Evolutionary conservation across 345 rosid species (phyloP).

Genomic region (Carallia pectinifolia): DNA sequence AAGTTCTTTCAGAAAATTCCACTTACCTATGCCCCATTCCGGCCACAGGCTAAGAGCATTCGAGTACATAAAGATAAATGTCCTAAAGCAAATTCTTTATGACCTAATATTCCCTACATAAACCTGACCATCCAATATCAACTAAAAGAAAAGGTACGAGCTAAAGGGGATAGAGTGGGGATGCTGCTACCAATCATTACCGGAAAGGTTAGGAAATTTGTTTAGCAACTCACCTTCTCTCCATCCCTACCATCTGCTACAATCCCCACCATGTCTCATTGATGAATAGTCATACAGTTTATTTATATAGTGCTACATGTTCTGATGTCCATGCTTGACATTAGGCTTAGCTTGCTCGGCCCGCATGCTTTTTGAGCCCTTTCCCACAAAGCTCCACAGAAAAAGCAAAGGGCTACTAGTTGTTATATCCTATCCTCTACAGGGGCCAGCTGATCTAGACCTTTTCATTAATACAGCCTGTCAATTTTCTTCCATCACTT

Average conservation of each 20-base stretch:
- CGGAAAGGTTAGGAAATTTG: background rate
- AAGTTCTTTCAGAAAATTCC: background rate
- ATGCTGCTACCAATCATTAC: constrained; percentile 1
- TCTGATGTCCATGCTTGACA: background rate
- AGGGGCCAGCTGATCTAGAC: background rate
- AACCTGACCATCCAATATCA: background rate
- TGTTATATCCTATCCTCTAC: background rate
- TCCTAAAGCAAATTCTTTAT: background rate
- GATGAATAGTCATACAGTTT: constrained; percentile 1
- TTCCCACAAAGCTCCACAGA: constrained; percentile 1
- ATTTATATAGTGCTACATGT: background rate
- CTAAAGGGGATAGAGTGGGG: background rate
- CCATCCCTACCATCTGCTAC: constrained; percentile 2
- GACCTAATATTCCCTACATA: background rate
- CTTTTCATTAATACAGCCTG: background rate
- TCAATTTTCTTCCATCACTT: background rate
- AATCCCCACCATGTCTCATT: constrained; percentile 17
- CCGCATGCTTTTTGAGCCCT: constrained; percentile 7
- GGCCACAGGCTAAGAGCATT: background rate
- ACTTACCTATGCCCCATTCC: constrained; percentile 1
- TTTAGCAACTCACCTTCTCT: constrained; percentile 3
- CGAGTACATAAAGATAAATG: background rate
- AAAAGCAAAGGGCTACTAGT: background rate
- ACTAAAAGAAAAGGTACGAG: background rate
- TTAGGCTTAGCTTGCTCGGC: constrained; percentile 14